Conservation (phyloP, 768 basidiomycete genomes). For the Lenzites betulinus region DNA sequence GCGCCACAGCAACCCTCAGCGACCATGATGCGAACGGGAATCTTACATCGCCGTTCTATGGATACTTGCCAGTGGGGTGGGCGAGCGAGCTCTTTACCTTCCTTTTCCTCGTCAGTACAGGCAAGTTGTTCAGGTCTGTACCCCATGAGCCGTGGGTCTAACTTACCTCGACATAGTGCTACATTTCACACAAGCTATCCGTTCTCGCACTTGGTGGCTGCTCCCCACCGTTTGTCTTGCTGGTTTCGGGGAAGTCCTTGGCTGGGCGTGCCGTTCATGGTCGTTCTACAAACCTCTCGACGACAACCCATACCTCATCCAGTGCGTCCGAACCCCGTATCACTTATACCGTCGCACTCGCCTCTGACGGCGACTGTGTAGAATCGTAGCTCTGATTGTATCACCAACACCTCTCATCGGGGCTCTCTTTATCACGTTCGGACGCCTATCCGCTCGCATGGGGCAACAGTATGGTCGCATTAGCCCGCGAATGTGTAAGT, state of each 20-base stretch:
- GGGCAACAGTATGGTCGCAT: slow-evolving; percentile 2
- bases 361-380: neutral
- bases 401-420: slow-evolving; percentile 4
- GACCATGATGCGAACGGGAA: neutral
- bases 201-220: slow-evolving; percentile 37
- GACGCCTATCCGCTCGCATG: neutral
- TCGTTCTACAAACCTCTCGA: slow-evolving; percentile 28
- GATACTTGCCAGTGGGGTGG: neutral
- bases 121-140: too few species aligned
- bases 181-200: slow-evolving; percentile 32
- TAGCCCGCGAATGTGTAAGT: slow-evolving; percentile 1
- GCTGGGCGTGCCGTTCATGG: slow-evolving; percentile 41
- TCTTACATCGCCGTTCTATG: slow-evolving; percentile 1
- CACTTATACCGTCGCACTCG: too few species aligned
- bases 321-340: slow-evolving; percentile 33
- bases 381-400: slow-evolving; percentile 20
- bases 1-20: neutral
- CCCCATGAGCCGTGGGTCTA: too few species aligned
- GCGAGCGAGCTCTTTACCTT: neutral
- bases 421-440: slow-evolving; percentile 9
- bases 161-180: slow-evolving; percentile 17
- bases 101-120: neutral
- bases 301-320: slow-evolving; percentile 41
- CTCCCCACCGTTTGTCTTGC: slow-evolving; percentile 34
- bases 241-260: slow-evolving; percentile 37